phyloP scores from a whole-genome alignment of 768 basidiomycete genomes.

The Daedaleopsis nitida region DNA sequence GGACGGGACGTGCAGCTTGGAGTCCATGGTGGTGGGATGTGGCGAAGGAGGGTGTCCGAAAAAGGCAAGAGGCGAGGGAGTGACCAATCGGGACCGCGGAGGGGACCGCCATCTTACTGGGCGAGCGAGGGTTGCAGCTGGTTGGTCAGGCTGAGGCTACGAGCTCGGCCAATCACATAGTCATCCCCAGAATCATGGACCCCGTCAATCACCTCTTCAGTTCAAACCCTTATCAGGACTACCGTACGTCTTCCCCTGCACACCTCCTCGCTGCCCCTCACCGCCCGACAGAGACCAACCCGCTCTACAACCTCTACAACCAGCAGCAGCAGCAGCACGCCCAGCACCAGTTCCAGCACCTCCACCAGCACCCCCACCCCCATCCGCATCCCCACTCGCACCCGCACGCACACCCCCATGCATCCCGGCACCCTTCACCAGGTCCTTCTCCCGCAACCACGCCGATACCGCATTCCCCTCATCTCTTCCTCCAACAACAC shows the following conservation, averaged over 20 bases:
- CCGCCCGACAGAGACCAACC: constrained; percentile 19
- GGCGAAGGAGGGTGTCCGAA: constrained; percentile 8
- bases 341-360: constrained; percentile 22
- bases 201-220: constrained; percentile 65
- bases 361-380: constrained; percentile 24
- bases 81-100: constrained; percentile 13
- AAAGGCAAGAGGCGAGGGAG: constrained; percentile 10
- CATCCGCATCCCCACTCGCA: constrained; percentile 21
- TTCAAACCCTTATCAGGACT: constrained; percentile 52
- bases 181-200: constrained; percentile 38
- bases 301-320: constrained; percentile 27
- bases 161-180: constrained; percentile 24
- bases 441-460: constrained; percentile 29
- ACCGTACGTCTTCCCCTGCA: constrained; percentile 32
- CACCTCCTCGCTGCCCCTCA: constrained; percentile 17
- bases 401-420: constrained; percentile 26
- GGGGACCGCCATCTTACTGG: constrained; percentile 18
- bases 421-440: constrained; percentile 35
- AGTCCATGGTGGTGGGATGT: constrained; percentile 35
- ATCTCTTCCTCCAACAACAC: constrained; percentile 36
- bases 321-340: constrained; percentile 21
- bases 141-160: constrained; percentile 12
- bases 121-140: constrained; percentile 18
- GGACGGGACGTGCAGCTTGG: constrained; percentile 37
- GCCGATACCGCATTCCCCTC: constrained; percentile 26